Conservation (phyloP, 441 rosid genomes). For the Flueggea neowawraea region DNA sequence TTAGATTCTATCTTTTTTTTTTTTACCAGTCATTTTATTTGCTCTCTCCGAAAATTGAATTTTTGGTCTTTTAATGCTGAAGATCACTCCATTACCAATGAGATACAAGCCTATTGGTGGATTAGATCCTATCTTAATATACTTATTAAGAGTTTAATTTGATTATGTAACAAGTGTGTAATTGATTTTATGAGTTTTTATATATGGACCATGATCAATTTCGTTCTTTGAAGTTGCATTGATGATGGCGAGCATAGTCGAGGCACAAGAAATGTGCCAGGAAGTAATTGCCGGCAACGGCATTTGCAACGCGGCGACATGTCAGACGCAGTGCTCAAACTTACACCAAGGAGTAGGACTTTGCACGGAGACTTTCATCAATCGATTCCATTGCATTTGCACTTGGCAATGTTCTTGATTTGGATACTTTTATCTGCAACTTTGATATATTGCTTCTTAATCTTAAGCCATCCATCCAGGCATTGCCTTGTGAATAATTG, state of each 20-base stretch:
- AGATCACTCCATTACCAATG: too few species aligned
- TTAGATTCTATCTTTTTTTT: too few species aligned
- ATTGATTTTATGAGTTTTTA: not conserved
- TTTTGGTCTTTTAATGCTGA: too few species aligned
- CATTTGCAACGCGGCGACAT: conserved; percentile 1
- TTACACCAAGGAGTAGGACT: conserved; percentile 8
- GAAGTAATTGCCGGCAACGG: conserved; percentile 8
- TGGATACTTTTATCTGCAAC: not conserved
- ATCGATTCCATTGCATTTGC: conserved; percentile 11
- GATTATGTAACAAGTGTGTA: not conserved
- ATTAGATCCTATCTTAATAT: too few species aligned
- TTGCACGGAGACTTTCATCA: conserved; percentile 10
- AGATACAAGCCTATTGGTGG: too few species aligned
- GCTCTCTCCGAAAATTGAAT: too few species aligned
- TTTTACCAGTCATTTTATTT: too few species aligned
- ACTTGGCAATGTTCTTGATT: conserved; percentile 10
- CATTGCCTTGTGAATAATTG: too few species aligned
- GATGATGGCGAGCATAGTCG: not conserved
- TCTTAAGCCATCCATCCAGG: too few species aligned
- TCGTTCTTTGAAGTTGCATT: not conserved
- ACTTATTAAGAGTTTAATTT: too few species aligned
- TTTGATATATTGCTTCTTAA: too few species aligned
- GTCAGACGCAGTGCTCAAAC: conserved; percentile 7
- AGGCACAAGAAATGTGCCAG: conserved; percentile 12
- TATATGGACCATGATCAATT: not conserved